phyloP scores from a whole-genome alignment of 257 asterid genomes.

The Penstemon barbatus region DNA sequence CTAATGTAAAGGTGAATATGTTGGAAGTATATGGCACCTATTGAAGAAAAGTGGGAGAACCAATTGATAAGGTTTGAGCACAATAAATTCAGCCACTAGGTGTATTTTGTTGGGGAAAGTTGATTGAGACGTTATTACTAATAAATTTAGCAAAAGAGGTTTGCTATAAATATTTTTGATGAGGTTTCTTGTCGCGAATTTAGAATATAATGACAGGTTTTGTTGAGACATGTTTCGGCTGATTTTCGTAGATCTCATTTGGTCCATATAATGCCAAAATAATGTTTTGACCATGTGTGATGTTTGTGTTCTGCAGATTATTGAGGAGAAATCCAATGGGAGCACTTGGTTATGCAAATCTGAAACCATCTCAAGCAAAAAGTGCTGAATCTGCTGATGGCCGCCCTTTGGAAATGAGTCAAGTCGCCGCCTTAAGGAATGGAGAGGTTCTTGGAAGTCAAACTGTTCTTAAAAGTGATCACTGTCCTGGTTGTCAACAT shows the following conservation, averaged over 20 bases:
- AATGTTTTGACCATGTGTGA: slow-evolving; percentile 25
- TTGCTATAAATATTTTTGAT: slow-evolving; percentile 10
- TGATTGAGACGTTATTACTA: not conserved
- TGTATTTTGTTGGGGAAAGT: not conserved
- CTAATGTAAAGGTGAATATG: slow-evolving; percentile 17
- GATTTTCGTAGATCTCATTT: slow-evolving; percentile 17
- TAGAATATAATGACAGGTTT: slow-evolving; percentile 24
- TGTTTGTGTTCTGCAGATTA: slow-evolving; percentile 53
- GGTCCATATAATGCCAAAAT: slow-evolving; percentile 18
- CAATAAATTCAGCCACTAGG: not conserved
- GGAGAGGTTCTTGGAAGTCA: slow-evolving; percentile 99
- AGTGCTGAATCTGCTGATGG: slow-evolving; percentile 51
- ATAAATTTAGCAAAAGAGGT: slow-evolving; percentile 21
- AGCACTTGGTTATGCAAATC: slow-evolving; percentile 82
- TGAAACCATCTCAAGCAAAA: slow-evolving; percentile 46
- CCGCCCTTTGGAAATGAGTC: slow-evolving; percentile 87
- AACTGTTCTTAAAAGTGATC: slow-evolving; percentile 98
- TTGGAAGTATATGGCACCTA: not conserved
- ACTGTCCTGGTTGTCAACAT: slow-evolving; percentile 95
- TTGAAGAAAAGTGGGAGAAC: not conserved
- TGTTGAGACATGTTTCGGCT: slow-evolving; percentile 10
- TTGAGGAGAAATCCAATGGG: slow-evolving; percentile 98
- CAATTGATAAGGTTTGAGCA: not conserved
- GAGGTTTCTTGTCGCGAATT: slow-evolving; percentile 15
- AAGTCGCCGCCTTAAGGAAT: slow-evolving; percentile 84